phyloP scores from a whole-genome alignment of 2,329 filamentous ascomycete genomes.

The Ophiosphaerella korrae region DNA sequence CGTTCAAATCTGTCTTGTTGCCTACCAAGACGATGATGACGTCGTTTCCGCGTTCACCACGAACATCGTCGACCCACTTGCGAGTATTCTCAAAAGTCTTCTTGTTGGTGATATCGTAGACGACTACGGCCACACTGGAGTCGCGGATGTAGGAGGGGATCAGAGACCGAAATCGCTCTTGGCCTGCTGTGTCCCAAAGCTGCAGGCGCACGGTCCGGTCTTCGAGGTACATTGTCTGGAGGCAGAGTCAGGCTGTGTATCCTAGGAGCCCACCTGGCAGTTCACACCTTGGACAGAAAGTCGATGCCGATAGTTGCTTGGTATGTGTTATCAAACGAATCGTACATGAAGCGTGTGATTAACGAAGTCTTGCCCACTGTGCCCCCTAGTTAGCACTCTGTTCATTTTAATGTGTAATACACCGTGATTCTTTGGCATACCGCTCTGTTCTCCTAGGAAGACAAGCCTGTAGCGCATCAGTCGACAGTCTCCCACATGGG shows the following conservation, averaged over 20 bases:
- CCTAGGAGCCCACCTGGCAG: background rate
- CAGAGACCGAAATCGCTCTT: conserved; percentile 94
- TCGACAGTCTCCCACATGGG: conserved; percentile 15
- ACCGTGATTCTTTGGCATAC: conserved; percentile 61
- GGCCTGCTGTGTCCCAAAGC: conserved; percentile 97
- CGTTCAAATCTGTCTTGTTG: conserved; percentile 98
- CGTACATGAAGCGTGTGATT: conserved; percentile 99
- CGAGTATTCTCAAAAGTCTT: conserved; percentile 98
- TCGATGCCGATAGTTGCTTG: conserved; percentile 99
- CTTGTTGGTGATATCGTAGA: conserved; percentile 96
- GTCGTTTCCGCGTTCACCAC: conserved; percentile 94
- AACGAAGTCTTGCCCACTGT: conserved; percentile 97
- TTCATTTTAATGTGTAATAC: background rate
- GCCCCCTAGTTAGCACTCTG: conserved; percentile 20
- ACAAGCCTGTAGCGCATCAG: conserved; percentile 70
- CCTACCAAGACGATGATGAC: conserved; percentile 98
- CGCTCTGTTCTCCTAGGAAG: conserved; percentile 97
- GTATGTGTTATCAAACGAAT: conserved; percentile 99
- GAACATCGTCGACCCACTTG: conserved; percentile 99
- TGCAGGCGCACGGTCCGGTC: conserved; percentile 97
- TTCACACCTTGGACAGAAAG: conserved; percentile 88
- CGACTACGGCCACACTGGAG: conserved; percentile 95
- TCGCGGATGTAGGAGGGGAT: conserved; percentile 99
- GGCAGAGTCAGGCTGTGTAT: conserved; percentile 10
- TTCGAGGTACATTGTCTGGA: conserved; percentile 97